Percentiles rank a stretch among this genome's conserved stretches.
Evolutionary conservation across 2,329 filamentous ascomycete species (phyloP).

Genomic region (Pseudomassariella vexata): DNA sequence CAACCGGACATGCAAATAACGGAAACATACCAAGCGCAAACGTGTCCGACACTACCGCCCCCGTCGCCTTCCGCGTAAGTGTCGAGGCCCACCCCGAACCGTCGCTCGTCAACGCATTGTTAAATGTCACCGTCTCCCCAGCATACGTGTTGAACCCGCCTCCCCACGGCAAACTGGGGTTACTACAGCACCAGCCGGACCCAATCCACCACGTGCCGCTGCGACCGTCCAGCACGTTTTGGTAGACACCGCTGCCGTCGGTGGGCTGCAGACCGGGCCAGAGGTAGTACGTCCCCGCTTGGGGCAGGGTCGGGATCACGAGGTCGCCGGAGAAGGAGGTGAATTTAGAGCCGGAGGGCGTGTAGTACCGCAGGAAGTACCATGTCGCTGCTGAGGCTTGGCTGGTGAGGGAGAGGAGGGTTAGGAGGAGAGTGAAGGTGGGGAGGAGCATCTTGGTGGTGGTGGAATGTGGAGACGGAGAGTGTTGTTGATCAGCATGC

Average conservation of each 20-base stretch:
- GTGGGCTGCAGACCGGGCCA: slow-evolving; percentile 35
- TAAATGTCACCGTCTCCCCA: slow-evolving; percentile 26
- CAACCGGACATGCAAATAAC: not conserved
- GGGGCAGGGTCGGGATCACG: slow-evolving; percentile 21
- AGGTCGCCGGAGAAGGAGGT: slow-evolving; percentile 25
- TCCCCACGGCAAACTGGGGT: slow-evolving; percentile 31
- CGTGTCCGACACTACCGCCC: slow-evolving; percentile 21
- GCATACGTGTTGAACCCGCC: slow-evolving; percentile 30
- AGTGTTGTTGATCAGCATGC: too few relatives aligned
- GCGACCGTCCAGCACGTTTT: slow-evolving; percentile 33
- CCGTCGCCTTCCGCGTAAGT: slow-evolving; percentile 21
- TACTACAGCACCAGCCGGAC: slow-evolving; percentile 33
- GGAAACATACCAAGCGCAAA: slow-evolving; percentile 28
- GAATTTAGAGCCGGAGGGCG: slow-evolving; percentile 26
- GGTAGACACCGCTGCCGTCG: slow-evolving; percentile 33
- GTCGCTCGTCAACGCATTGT: slow-evolving; percentile 18
- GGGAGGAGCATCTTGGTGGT: slow-evolving; percentile 10
- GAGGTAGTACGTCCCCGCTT: slow-evolving; percentile 31
- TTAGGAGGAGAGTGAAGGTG: slow-evolving; percentile 11
- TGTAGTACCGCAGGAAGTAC: slow-evolving; percentile 28
- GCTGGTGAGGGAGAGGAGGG: slow-evolving; percentile 18
- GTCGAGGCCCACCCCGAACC: slow-evolving; percentile 27
- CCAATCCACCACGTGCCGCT: slow-evolving; percentile 35
- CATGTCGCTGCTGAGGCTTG: slow-evolving; percentile 23
- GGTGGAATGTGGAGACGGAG: not conserved